Conservation (phyloP, 2,329 filamentous ascomycete species). For the Chaetomium globosum region DNA sequence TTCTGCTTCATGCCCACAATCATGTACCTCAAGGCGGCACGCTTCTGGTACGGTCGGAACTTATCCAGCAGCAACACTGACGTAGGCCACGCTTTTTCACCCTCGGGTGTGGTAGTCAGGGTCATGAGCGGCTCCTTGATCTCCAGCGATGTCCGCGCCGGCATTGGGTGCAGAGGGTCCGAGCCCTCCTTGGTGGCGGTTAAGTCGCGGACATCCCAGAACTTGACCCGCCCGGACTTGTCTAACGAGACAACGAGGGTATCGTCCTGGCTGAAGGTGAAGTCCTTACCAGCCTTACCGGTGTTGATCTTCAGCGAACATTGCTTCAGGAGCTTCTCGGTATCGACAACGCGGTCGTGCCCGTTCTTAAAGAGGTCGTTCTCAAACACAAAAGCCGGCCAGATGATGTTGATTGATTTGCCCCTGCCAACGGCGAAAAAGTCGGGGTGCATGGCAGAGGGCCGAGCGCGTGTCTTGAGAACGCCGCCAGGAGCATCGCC, state of each 20-base stretch:
- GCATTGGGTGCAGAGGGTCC: conserved; percentile 55
- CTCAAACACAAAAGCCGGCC: conserved; percentile 65
- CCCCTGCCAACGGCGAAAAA: conserved; percentile 95
- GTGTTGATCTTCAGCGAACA: conserved; percentile 92
- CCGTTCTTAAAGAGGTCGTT: conserved; percentile 65
- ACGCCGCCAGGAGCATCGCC: conserved; percentile 83
- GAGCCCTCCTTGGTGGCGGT: conserved; percentile 57
- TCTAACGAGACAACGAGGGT: conserved; percentile 92
- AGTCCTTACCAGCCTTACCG: conserved; percentile 97
- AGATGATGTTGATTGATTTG: conserved; percentile 92
- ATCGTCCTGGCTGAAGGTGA: conserved; percentile 96
- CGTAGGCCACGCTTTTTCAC: conserved; percentile 94
- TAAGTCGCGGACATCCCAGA: conserved; percentile 93
- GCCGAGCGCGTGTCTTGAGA: conserved; percentile 91
- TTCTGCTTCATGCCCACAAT: conserved; percentile 99
- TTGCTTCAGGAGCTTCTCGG: conserved; percentile 82
- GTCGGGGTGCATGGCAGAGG: conserved; percentile 84
- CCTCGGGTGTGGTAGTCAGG: conserved; percentile 80
- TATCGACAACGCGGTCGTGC: conserved; percentile 74
- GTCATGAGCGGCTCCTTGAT: conserved; percentile 85
- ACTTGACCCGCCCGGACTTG: conserved; percentile 93
- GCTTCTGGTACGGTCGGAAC: conserved; percentile 87
- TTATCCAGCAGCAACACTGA: conserved; percentile 97
- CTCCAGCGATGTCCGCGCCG: conserved; percentile 65
- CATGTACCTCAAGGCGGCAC: conserved; percentile 88